A percentile compares a stretch with the other conserved stretches of the same genome.
Evolutionary conservation across 352 stramenopile species (phyloP).

Genomic region (Phytopythium cucurbitacearum): DNA sequence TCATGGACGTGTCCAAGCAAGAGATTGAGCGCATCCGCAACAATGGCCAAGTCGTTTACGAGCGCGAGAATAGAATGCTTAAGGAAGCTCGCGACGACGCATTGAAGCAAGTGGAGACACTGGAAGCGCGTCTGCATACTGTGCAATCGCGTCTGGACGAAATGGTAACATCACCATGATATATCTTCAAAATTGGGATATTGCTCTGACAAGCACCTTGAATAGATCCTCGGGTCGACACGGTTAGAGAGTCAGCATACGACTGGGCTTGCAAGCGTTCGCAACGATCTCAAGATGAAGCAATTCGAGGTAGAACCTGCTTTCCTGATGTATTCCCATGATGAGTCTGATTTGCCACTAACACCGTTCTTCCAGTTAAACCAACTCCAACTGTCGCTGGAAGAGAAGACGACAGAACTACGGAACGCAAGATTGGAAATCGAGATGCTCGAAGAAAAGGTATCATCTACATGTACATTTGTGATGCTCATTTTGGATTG

Average conservation of each 20-base stretch:
- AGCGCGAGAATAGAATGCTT: constrained; percentile 69
- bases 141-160: constrained; percentile 47
- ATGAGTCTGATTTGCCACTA: neutral
- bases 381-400: constrained; percentile 54
- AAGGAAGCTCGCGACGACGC: constrained; percentile 59
- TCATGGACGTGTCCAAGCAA: constrained; percentile 62
- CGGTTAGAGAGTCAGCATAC: constrained; percentile 49
- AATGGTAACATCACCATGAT: constrained; percentile 21
- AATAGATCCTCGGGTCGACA: constrained; percentile 45
- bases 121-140: constrained; percentile 42
- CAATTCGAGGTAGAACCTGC: constrained; percentile 54
- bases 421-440: constrained; percentile 34
- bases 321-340: neutral
- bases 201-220: neutral
- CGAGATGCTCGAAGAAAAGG: constrained; percentile 75
- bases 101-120: constrained; percentile 52
- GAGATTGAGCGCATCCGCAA: constrained; percentile 70
- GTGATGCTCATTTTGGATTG: neutral
- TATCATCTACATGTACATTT: constrained; percentile 8
- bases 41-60: constrained; percentile 58
- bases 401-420: constrained; percentile 40
- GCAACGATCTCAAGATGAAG: constrained; percentile 77
- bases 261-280: constrained; percentile 34
- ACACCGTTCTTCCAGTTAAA: constrained; percentile 27
- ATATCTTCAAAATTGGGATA: neutral